These are phyloP conservation scores for Phaeotremella skinneri DNA, from an alignment of 768 basidiomycete genomes.

Conservation along the genomic window DNA sequence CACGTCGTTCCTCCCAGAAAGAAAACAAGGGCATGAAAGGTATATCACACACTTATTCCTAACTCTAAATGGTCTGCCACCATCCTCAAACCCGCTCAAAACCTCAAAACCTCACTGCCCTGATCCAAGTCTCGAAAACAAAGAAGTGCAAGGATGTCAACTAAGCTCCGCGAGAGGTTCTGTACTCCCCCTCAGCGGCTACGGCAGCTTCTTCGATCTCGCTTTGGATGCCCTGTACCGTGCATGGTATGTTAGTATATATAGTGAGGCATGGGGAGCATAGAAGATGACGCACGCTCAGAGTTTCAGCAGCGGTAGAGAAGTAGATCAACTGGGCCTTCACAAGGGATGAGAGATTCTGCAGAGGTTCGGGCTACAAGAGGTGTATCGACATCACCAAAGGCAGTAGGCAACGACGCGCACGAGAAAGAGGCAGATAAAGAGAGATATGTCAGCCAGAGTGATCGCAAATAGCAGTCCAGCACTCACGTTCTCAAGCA, in stretches of 20 bases:
- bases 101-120: too few relatives aligned
- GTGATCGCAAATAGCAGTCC: neutral
- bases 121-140: too few relatives aligned
- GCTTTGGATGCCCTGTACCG: constrained; percentile 64
- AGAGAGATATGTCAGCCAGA: neutral
- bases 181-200: constrained; percentile 92
- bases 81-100: too few relatives aligned
- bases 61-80: too few relatives aligned
- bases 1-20: too few relatives aligned
- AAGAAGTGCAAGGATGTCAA: too few relatives aligned
- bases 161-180: constrained; percentile 55
- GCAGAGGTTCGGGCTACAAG: constrained; percentile 84
- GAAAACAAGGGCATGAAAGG: too few relatives aligned
- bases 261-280: neutral
- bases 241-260: neutral
- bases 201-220: constrained; percentile 91
- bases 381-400: neutral
- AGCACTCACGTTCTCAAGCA: constrained; percentile 88
- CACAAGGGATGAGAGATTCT: constrained; percentile 84
- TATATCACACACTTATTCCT: too few relatives aligned
- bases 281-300: constrained; percentile 52
- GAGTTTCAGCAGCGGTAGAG: constrained; percentile 52
- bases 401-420: neutral
- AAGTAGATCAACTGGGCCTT: constrained; percentile 69
- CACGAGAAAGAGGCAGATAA: neutral